Percentiles rank a stretch among this genome's conserved stretches.
Conservation (phyloP, 257 asterid species). For the Buddleja alternifolia region DNA sequence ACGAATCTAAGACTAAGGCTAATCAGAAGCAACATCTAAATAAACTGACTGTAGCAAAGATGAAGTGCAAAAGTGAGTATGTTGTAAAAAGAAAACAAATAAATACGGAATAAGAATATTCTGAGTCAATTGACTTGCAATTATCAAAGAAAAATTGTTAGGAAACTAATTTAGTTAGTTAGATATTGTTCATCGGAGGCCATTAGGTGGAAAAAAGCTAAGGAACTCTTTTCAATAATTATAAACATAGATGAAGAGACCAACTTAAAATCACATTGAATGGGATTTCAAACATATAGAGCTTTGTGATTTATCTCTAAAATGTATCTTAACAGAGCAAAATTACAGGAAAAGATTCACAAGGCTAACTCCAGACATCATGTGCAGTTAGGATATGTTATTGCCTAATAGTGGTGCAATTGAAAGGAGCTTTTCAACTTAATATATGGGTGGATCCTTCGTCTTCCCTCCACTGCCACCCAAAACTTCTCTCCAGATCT, state of each 20-base stretch:
- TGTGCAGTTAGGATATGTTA: background rate
- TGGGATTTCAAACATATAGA: background rate
- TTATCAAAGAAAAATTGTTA: background rate
- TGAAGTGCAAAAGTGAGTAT: too few species aligned
- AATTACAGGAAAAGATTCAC: background rate
- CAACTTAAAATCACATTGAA: slow-evolving; percentile 1
- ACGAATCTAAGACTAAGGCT: too few species aligned
- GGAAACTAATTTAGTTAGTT: background rate
- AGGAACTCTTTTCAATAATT: background rate
- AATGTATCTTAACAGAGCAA: background rate
- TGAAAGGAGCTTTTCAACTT: background rate
- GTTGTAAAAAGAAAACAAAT: too few species aligned
- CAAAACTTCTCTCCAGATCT: background rate
- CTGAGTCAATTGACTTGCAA: too few species aligned
- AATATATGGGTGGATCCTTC: background rate
- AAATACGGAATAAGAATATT: too few species aligned
- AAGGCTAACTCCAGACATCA: background rate
- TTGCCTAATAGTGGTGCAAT: background rate
- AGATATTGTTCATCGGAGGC: background rate
- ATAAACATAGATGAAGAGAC: background rate
- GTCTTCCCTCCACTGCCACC: background rate
- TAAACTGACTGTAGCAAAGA: too few species aligned
- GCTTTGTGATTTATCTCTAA: background rate
- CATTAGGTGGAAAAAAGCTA: background rate
- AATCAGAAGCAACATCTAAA: too few species aligned